Evolutionary conservation across 106 monocot genomes (phyloP), one percentile per base, ranked within the genome.

Genomic region (Acanthochlamys bracteata): DNA sequence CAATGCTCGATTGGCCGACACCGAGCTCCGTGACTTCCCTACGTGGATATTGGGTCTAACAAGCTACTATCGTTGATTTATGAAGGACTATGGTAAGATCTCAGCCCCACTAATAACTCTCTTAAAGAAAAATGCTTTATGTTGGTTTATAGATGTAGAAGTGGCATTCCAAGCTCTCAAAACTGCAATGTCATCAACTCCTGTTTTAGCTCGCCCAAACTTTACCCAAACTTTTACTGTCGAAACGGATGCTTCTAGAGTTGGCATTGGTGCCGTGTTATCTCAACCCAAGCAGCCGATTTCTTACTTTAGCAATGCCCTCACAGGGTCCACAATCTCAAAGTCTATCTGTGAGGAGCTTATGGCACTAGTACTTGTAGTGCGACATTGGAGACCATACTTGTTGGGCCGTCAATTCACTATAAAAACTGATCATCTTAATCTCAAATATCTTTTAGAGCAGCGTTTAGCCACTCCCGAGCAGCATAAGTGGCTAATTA

Each of bases 361-460:
- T 24, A 24, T 67, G n/a, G 67, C 55, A 20, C 33, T 67, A 4
- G 67, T 67, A 9, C n/a, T 67, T 16, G 67, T 33, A 19, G 11
- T 67, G 39, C 54, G 21, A 19, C 53, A 55, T 21, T 67, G 55
- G 67, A 7, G 67, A 2, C 67, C 67, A 4, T 67, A 66, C 41
- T 21, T 55, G 10, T 41, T 67, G 4, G 67, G 67, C 16, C 53
- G 67, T 19, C 53, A 67, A 7, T 67, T 67, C 19, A 47, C 33
- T 12, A 27, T 67, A 4, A 39, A 27, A 39, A 67, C 67, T 8
- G 67, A 67, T 40, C 55, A 67, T 0, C 24, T 20, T n/a, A 67
- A 55, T 19, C 40, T 67, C 3, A 39, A 67, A 14, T 40, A 39
- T 41, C 23, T 67, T 10, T 39, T 45, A 20, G 27, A 66, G 3